Evolutionary conservation across 2,329 filamentous ascomycete genomes (phyloP).

Genomic region (Aspergillaceae sp.): DNA sequence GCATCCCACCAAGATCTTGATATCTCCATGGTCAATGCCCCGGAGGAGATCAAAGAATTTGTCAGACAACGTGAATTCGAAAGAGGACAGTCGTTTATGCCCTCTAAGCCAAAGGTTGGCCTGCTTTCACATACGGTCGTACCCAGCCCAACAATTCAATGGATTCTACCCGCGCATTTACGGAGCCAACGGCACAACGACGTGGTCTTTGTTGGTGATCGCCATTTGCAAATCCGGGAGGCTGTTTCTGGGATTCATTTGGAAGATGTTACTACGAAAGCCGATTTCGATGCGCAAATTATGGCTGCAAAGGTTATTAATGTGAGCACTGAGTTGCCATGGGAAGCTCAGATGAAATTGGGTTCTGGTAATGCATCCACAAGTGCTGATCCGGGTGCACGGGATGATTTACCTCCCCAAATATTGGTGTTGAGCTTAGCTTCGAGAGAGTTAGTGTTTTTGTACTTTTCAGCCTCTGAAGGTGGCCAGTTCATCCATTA

Average conservation of each 20-base stretch:
- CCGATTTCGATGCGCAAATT: slow-evolving; percentile 70
- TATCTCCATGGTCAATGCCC: neutral
- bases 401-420: slow-evolving; percentile 58
- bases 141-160: slow-evolving; percentile 64
- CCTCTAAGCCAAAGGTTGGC: slow-evolving; percentile 50
- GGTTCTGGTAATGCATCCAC: slow-evolving; percentile 6
- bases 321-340: slow-evolving; percentile 35
- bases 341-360: slow-evolving; percentile 24
- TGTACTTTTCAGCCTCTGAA: slow-evolving; percentile 52
- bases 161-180: slow-evolving; percentile 71
- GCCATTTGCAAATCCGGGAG: slow-evolving; percentile 73
- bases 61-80: neutral
- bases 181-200: slow-evolving; percentile 64
- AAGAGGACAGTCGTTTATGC: neutral
- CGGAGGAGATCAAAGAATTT: neutral
- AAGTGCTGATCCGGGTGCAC: slow-evolving; percentile 4
- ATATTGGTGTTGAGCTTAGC: slow-evolving; percentile 69
- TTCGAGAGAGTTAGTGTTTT: slow-evolving; percentile 63
- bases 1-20: slow-evolving; percentile 1
- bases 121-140: slow-evolving; percentile 71
- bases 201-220: slow-evolving; percentile 76
- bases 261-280: slow-evolving; percentile 65
- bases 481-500: slow-evolving; percentile 54
- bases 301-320: slow-evolving; percentile 71
- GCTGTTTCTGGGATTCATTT: slow-evolving; percentile 57